Conservation (phyloP, 2,329 filamentous ascomycete genomes). For the Alternaria alternata region DNA sequence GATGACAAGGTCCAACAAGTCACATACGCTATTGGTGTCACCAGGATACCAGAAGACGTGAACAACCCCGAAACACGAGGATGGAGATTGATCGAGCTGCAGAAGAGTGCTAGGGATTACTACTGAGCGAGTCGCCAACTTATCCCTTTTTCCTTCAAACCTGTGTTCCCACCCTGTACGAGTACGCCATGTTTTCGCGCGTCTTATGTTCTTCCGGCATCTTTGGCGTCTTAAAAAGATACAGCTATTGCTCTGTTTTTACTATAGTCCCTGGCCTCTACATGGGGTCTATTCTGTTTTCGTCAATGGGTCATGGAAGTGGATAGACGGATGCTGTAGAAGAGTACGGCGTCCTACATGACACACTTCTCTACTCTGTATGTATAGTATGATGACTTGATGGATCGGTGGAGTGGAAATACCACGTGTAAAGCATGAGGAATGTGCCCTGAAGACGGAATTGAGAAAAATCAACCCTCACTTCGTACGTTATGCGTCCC, state of each 20-base stretch:
- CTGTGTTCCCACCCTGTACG: slow-evolving; percentile 21
- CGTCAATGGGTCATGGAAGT: slow-evolving; percentile 23
- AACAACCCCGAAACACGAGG: slow-evolving; percentile 96
- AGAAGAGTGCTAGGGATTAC: slow-evolving; percentile 96
- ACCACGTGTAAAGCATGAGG: slow-evolving; percentile 12
- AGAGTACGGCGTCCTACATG: slow-evolving; percentile 23
- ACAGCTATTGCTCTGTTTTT: slow-evolving; percentile 9
- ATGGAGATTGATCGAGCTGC: slow-evolving; percentile 97
- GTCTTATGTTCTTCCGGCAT: slow-evolving; percentile 35
- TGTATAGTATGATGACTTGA: slow-evolving; percentile 27
- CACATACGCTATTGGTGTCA: slow-evolving; percentile 97
- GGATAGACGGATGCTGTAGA: slow-evolving; percentile 24
- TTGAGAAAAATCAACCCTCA: not conserved
- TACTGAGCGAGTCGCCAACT: slow-evolving; percentile 59
- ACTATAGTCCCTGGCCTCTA: slow-evolving; percentile 4
- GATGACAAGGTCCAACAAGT: slow-evolving; percentile 98
- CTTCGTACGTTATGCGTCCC: not conserved
- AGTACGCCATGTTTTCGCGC: slow-evolving; percentile 25
- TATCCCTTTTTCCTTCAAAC: slow-evolving; percentile 6
- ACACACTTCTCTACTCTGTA: slow-evolving; percentile 41
- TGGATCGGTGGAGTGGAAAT: slow-evolving; percentile 11
- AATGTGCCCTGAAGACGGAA: not conserved
- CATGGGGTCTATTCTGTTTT: slow-evolving; percentile 18
- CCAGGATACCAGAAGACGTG: slow-evolving; percentile 91
- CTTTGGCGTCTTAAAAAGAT: slow-evolving; percentile 45